phyloP scores from a whole-genome alignment of 2,329 filamentous ascomycete species.

The Diaporthe helianthi region DNA sequence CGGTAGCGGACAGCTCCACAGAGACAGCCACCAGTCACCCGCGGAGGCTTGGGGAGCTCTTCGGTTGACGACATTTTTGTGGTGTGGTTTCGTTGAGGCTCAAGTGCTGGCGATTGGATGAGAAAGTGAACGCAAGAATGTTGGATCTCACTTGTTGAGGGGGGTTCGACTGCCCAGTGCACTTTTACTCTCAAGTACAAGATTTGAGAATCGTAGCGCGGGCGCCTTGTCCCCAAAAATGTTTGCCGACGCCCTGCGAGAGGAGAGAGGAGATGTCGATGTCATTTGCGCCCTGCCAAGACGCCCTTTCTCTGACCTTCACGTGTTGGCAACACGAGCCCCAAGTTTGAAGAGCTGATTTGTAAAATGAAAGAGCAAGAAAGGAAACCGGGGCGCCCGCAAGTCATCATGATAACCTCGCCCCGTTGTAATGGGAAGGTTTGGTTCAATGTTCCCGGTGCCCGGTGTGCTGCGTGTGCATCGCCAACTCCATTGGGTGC shows the following conservation, averaged over 20 bases:
- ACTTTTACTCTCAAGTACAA: too few species aligned
- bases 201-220: not conserved
- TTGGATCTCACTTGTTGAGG: too few species aligned
- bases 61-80: conserved; percentile 4
- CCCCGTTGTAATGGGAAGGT: not conserved
- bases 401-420: not conserved
- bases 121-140: too few species aligned
- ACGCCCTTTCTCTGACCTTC: not conserved
- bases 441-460: too few species aligned
- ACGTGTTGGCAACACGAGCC: not conserved
- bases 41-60: conserved; percentile 23
- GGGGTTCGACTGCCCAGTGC: too few species aligned
- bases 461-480: too few species aligned
- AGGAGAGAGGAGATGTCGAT: not conserved
- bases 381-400: too few species aligned
- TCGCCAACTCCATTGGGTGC: too few species aligned
- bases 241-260: not conserved
- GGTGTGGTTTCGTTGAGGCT: too few species aligned
- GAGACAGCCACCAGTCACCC: conserved; percentile 44
- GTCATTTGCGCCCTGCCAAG: conserved; percentile 16
- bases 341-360: too few species aligned
- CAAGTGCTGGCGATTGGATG: not conserved
- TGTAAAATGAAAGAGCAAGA: not conserved
- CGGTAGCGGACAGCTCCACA: conserved; percentile 43
- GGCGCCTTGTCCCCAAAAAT: not conserved